phyloP scores from a whole-genome alignment of 179 eudicot species.

The Kewa caespitosa region DNA sequence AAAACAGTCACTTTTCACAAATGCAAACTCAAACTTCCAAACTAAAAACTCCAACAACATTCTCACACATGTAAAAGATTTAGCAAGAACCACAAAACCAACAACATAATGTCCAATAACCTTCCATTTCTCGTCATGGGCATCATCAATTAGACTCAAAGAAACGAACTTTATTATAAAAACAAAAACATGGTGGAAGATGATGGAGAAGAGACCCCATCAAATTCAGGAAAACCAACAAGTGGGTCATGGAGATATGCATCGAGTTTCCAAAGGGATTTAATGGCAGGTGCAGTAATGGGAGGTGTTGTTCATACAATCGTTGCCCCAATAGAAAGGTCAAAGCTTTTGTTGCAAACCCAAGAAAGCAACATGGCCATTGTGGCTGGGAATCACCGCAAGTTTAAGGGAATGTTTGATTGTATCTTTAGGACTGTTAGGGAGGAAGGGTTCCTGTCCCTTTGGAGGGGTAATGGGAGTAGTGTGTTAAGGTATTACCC shows the following conservation, averaged over 20 bases:
- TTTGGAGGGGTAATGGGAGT: conserved; percentile 99
- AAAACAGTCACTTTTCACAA: background rate
- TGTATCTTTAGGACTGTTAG: conserved; percentile 58
- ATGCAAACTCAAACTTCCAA: conserved; percentile 13
- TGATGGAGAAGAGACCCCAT: conserved; percentile 23
- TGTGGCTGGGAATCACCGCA: conserved; percentile 55
- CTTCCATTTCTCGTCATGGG: conserved; percentile 1
- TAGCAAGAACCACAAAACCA: background rate
- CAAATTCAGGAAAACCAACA: conserved; percentile 23
- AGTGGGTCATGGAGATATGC: conserved; percentile 34
- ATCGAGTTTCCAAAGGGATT: conserved; percentile 72
- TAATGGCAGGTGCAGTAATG: conserved; percentile 89
- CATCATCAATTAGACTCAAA: background rate
- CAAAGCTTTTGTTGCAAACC: conserved; percentile 87
- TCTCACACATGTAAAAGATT: background rate
- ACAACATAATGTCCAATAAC: background rate
- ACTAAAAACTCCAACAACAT: background rate
- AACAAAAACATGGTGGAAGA: conserved; percentile 29
- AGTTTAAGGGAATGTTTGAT: conserved; percentile 91
- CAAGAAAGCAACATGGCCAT: conserved; percentile 91
- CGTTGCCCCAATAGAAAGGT: conserved; percentile 92
- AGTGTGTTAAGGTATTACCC: conserved; percentile 94
- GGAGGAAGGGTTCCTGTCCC: conserved; percentile 75
- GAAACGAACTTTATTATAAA: too few species aligned
- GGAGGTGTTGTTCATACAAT: conserved; percentile 93